phyloP scores from a whole-genome alignment of 257 asterid species.

The Penstemon eatonii region DNA sequence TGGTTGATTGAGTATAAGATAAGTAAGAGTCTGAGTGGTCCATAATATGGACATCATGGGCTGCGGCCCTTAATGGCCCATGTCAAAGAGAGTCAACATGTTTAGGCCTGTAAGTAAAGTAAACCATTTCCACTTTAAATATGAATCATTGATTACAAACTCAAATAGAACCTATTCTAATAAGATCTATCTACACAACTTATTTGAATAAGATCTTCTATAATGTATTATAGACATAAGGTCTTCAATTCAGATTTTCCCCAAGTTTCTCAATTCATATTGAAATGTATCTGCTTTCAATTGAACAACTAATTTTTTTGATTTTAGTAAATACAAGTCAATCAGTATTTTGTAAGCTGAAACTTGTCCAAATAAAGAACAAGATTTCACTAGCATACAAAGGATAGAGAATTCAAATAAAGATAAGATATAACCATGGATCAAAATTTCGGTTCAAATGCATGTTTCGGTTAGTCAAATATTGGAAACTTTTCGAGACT shows the following conservation, averaged over 20 bases:
- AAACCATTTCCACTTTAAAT: constrained; percentile 1
- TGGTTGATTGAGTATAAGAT: constrained; percentile 10
- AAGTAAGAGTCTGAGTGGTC: constrained; percentile 25
- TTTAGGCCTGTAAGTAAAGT: not conserved
- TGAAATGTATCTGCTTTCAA: no score
- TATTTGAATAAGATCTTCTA: no score
- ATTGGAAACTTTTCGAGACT: no score
- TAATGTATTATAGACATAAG: no score
- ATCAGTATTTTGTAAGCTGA: not conserved
- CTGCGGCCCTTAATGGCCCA: constrained; percentile 37
- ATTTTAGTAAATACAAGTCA: not conserved
- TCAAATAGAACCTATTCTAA: not conserved
- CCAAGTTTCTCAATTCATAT: not conserved
- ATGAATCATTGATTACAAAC: no score
- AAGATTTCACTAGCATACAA: not conserved
- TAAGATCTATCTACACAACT: no score
- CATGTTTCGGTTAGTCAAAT: no score
- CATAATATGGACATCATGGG: constrained; percentile 27
- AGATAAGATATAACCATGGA: no score
- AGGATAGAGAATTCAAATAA: no score
- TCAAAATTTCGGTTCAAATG: no score
- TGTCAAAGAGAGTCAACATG: not conserved
- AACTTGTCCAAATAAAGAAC: not conserved
- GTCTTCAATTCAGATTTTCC: constrained; percentile 9
- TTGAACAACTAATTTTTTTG: no score